phyloP scores from a whole-genome alignment of 345 rosid genomes.

The Noccaea bulbosa region DNA sequence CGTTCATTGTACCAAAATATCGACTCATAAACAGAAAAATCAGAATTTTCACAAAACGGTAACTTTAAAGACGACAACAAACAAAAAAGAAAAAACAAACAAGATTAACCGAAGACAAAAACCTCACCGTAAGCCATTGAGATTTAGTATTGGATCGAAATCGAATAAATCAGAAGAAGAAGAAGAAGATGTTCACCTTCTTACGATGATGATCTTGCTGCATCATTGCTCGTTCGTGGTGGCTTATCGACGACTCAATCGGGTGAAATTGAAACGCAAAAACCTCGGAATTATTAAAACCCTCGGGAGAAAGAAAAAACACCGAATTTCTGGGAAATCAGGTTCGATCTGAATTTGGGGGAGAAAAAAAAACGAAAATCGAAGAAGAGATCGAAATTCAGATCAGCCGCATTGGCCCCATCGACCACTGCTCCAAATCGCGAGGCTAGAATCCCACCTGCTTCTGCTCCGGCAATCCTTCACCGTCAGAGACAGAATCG shows the following conservation, averaged over 20 bases:
- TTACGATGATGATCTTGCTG: slow-evolving; percentile 82
- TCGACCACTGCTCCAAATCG: slow-evolving; percentile 66
- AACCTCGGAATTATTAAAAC: slow-evolving; percentile 4
- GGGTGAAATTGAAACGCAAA: neutral
- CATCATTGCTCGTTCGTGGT: slow-evolving; percentile 41
- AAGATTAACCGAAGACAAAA: slow-evolving; percentile 25
- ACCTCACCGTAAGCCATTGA: slow-evolving; percentile 3
- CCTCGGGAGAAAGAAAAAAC: neutral
- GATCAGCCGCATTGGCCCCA: slow-evolving; percentile 90
- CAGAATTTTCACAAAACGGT: slow-evolving; percentile 19
- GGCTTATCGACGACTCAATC: neutral
- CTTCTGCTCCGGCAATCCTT: slow-evolving; percentile 53
- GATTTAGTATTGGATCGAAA: neutral
- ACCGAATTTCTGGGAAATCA: neutral
- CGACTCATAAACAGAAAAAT: slow-evolving; percentile 21
- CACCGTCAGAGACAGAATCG: slow-evolving; percentile 46
- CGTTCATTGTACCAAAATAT: slow-evolving; percentile 22
- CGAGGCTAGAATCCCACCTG: slow-evolving; percentile 59
- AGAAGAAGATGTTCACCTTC: slow-evolving; percentile 54
- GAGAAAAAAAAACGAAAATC: neutral
- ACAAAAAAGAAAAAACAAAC: neutral
- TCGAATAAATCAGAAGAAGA: neutral
- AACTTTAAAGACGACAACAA: slow-evolving; percentile 2
- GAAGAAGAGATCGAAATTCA: neutral
- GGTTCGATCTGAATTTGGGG: slow-evolving; percentile 23